Conservation (phyloP, 176 grass and related monocot genomes). For the Raddia distichophylla region DNA sequence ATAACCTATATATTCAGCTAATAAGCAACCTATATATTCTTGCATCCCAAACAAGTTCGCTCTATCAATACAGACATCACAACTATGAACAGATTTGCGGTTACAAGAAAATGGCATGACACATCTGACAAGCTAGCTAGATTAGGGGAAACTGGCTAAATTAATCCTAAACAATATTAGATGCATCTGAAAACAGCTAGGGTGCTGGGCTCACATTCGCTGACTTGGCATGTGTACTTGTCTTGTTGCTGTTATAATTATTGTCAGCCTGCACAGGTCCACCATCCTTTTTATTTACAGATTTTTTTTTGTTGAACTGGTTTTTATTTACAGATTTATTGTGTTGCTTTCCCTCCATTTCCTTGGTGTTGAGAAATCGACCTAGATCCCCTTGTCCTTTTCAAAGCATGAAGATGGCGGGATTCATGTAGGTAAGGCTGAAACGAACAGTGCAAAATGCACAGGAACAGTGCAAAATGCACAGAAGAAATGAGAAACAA, state of each 20-base stretch:
- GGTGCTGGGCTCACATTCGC: neutral
- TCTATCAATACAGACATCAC: neutral
- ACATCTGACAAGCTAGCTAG: neutral
- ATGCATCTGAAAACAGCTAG: too few relatives aligned
- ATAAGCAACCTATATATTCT: neutral
- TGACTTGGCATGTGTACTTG: neutral
- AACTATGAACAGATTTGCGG: neutral
- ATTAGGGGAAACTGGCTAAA: neutral
- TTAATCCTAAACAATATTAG: too few relatives aligned
- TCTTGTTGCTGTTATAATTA: neutral
- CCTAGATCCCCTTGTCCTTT: conserved; percentile 40
- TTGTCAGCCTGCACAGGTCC: neutral
- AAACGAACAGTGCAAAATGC: neutral
- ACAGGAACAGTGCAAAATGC: neutral
- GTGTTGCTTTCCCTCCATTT: neutral
- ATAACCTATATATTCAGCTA: too few relatives aligned
- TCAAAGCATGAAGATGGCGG: conserved; percentile 45
- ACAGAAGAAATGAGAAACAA: conserved; percentile 4
- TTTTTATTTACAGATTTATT: neutral
- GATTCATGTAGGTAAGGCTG: conserved; percentile 51
- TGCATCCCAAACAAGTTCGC: neutral
- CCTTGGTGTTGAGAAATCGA: conserved; percentile 44
- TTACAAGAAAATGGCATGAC: neutral
- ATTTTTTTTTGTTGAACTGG: neutral
- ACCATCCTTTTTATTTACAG: neutral